Percentiles rank a stretch among this genome's conserved stretches.
phyloP scores from a whole-genome alignment of 2,329 filamentous ascomycete species.

The Colletotrichum liaoningense region DNA sequence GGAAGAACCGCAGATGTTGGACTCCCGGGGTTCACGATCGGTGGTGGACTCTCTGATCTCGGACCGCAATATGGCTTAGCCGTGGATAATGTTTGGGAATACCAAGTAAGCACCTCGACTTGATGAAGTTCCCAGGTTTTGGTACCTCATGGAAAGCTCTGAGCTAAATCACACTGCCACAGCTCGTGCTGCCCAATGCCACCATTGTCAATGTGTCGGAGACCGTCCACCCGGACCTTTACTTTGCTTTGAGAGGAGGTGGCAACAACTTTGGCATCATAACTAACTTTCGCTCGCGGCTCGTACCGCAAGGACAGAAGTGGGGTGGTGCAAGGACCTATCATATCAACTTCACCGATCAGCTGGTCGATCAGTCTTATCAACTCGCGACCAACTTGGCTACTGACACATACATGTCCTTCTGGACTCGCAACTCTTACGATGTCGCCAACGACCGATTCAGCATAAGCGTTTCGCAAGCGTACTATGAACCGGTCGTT shows the following conservation, averaged over 20 bases:
- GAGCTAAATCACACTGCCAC: fast-evolving
- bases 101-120: not conserved
- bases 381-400: not conserved
- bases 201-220: not conserved
- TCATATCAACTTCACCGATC: not conserved
- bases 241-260: not conserved
- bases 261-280: not conserved
- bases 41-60: too few relatives aligned
- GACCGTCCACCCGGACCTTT: not conserved
- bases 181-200: not conserved
- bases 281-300: not conserved
- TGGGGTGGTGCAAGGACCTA: not conserved
- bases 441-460: not conserved
- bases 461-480: not conserved
- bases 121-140: too few relatives aligned
- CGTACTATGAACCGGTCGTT: not conserved
- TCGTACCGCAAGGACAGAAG: not conserved
- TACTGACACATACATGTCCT: not conserved
- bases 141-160: too few relatives aligned
- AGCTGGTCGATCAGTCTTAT: not conserved
- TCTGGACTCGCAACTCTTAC: not conserved
- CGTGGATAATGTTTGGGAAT: not conserved
- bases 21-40: too few relatives aligned
- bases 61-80: not conserved
- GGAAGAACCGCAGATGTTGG: too few relatives aligned